Base-by-base conservation (phyloP, 2,329 filamentous ascomycete genomes). In the Thyridium curvatum region DNA sequence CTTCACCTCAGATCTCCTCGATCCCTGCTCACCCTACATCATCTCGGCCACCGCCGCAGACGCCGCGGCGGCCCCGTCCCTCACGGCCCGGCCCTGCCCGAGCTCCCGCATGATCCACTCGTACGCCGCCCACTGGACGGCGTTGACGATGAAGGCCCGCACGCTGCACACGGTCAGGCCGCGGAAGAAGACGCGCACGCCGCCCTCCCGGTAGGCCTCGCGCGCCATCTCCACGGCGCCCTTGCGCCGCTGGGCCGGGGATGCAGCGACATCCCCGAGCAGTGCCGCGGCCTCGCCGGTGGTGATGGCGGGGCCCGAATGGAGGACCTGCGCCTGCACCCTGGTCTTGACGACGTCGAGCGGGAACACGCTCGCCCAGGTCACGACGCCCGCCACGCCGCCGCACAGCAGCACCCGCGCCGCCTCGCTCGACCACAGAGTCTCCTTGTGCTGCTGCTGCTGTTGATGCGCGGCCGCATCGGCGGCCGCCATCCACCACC, bases 331-430 rank as follows among this genome's bases (percentile, higher is more conserved):
- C 2, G 83, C 82, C 60, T 97, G 91, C n/a, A 96, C 74, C 38
- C 88, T 72, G 3, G 91, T 96, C 66, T 97, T 97, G 54, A 97
- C 74, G 34, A 95, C 83, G 59, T 97, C 91, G 13, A 97, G 64
- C 1, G 91, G 91, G 49, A 95, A 97, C 18, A 97, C 80, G 41
- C 84, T 91, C 4, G 78, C 81, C 91, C 91, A 97, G 0, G 89
- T 94, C 30, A 85, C 76, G 15, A 96, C 76, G 1, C 91, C 91
- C 6, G 91, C 90, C 36, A 96, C 58, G 1, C 91, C 91, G 34
- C 91, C 91, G 50, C 88, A 94, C 1, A 96, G 60, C 6, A 97
- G 64, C 14, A 86, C 75, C 49, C 81, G 84, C 29, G 75, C 62
- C 2, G 81, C 74, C 38, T 62, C 71, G 54, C 15, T 72, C 31